Evolutionary conservation across 257 asterid genomes (phyloP).

Genomic region (Solanum infundibuliforme): DNA sequence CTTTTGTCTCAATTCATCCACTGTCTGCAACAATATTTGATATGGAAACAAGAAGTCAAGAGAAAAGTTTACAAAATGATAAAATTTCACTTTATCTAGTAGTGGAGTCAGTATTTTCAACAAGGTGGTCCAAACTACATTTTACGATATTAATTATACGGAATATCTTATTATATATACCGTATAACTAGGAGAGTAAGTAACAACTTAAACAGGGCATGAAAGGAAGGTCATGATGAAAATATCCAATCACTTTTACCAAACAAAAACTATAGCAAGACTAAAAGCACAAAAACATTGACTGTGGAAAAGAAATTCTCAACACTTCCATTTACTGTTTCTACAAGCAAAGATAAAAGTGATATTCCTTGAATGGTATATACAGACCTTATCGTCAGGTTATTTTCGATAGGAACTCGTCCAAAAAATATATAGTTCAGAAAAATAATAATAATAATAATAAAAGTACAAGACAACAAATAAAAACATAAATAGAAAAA

Average conservation of each 20-base stretch:
- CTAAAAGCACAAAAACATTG: not conserved
- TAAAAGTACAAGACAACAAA: too few relatives aligned
- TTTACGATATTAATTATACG: too few relatives aligned
- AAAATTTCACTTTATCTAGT: not conserved
- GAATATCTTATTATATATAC: too few relatives aligned
- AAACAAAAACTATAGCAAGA: not conserved
- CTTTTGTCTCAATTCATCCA: constrained; percentile 34
- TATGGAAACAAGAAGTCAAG: not conserved
- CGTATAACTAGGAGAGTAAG: not conserved
- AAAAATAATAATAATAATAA: too few relatives aligned
- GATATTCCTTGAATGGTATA: not conserved
- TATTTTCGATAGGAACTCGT: too few relatives aligned
- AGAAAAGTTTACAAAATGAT: not conserved
- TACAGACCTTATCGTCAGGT: too few relatives aligned
- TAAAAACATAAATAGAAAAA: too few relatives aligned
- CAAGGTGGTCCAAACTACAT: too few relatives aligned
- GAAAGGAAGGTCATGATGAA: not conserved
- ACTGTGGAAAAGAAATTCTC: not conserved
- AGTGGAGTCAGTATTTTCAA: too few relatives aligned
- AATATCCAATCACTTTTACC: not conserved
- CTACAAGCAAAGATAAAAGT: not conserved
- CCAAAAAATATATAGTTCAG: too few relatives aligned
- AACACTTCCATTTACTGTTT: not conserved
- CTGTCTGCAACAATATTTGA: constrained; percentile 12
- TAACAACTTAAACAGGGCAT: not conserved